These are phyloP conservation scores for Selenicereus undatus DNA, from an alignment of 148 eudicot genomes.

Conservation along the genomic window DNA sequence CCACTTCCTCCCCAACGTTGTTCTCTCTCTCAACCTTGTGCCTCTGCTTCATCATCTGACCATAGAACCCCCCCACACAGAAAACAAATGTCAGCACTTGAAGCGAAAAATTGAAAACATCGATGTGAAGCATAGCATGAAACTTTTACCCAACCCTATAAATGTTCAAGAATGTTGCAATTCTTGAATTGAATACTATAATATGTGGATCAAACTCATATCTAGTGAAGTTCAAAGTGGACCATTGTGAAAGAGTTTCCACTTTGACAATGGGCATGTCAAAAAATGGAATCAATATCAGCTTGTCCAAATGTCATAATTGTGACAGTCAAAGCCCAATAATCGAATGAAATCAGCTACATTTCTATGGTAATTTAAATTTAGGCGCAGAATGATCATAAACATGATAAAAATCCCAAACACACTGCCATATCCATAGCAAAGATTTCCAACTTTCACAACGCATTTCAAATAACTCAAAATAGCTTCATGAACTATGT, in stretches of 20 bases:
- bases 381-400: not conserved
- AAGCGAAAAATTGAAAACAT: not conserved
- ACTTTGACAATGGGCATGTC: not conserved
- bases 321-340: not conserved
- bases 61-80: conserved; percentile 20
- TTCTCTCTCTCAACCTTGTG: conserved; percentile 94
- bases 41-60: conserved; percentile 93
- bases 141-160: not conserved
- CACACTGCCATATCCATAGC: not conserved
- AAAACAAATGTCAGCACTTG: conserved; percentile 10
- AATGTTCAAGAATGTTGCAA: not conserved
- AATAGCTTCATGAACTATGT: not conserved
- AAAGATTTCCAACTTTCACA: no score
- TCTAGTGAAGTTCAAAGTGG: not conserved
- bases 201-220: not conserved
- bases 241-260: not conserved
- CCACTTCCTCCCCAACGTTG: conserved; percentile 89
- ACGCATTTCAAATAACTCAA: not conserved
- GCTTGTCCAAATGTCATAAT: not conserved
- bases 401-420: not conserved
- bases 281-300: not conserved
- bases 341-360: not conserved
- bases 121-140: not conserved
- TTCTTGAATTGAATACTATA: not conserved
- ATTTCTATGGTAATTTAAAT: not conserved